Conservation (phyloP, 179 eudicot genomes). For the Camellia oleifera region DNA sequence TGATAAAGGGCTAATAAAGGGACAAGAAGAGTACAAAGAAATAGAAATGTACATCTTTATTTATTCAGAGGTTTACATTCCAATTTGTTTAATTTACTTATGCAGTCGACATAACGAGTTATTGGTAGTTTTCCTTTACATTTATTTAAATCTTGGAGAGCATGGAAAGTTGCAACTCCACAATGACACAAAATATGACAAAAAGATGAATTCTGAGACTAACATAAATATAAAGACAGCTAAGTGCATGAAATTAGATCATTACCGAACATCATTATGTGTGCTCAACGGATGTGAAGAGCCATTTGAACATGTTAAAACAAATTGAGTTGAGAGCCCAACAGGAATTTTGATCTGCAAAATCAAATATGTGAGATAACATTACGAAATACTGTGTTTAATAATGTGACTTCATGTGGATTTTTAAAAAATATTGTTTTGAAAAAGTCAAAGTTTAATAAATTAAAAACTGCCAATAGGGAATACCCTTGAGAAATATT, state of each 20-base stretch:
- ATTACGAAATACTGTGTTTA: background rate
- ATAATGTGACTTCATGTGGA: background rate
- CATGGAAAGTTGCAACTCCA: background rate
- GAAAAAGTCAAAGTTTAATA: too few species aligned
- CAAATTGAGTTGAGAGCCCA: conserved; percentile 77
- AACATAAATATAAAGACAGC: background rate
- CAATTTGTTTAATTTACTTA: background rate
- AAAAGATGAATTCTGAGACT: conserved; percentile 7
- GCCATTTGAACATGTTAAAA: conserved; percentile 68
- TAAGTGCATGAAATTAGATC: background rate
- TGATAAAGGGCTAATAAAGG: background rate
- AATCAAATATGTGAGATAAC: conserved; percentile 4
- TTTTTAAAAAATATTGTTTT: too few species aligned
- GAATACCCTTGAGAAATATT: too few species aligned
- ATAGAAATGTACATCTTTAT: too few species aligned
- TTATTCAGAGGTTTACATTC: background rate
- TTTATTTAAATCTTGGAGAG: background rate
- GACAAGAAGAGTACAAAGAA: too few species aligned
- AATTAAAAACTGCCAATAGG: too few species aligned
- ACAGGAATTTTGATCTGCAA: conserved; percentile 83
- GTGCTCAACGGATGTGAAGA: conserved; percentile 75
- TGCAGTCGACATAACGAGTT: background rate
- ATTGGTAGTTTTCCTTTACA: background rate
- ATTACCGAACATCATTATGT: conserved; percentile 67
- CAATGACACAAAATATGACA: background rate